Evolutionary conservation across 352 stramenopile species (phyloP).

Genomic region (Phytopythium boreale): DNA sequence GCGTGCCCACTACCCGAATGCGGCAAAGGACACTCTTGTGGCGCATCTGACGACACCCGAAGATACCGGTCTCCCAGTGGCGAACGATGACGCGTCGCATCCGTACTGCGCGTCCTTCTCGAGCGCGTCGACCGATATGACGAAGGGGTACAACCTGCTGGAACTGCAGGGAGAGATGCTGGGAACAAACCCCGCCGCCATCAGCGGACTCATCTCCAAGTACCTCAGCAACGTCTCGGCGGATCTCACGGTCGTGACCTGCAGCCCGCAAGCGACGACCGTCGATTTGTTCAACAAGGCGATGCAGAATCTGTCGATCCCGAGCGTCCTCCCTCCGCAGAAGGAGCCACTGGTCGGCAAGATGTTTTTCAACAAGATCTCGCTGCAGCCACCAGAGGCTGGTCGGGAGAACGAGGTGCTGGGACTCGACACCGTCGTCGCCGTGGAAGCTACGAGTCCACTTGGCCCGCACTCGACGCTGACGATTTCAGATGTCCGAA

Average conservation of each 20-base stretch:
- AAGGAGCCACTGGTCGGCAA: conserved; percentile 53
- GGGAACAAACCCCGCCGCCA: conserved; percentile 47
- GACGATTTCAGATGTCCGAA: conserved; percentile 51
- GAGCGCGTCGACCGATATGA: conserved; percentile 22
- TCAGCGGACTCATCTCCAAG: conserved; percentile 75
- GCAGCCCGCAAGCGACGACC: conserved; percentile 48
- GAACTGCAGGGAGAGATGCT: conserved; percentile 69
- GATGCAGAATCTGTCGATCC: conserved; percentile 71
- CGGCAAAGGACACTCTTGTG: conserved; percentile 37
- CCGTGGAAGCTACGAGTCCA: conserved; percentile 67
- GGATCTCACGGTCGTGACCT: conserved; percentile 59
- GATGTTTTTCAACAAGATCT: conserved; percentile 66
- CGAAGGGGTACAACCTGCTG: conserved; percentile 65
- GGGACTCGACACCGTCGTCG: conserved; percentile 43
- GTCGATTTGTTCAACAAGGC: conserved; percentile 69
- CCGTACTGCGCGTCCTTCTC: conserved; percentile 43
- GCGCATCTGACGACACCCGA: conserved; percentile 42
- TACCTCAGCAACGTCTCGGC: conserved; percentile 63
- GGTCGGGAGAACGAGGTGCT: conserved; percentile 44
- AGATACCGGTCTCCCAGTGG: conserved; percentile 40
- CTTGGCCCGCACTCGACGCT: conserved; percentile 57
- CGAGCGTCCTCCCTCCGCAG: conserved; percentile 52
- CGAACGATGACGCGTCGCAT: conserved; percentile 43
- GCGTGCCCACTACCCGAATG: conserved; percentile 48
- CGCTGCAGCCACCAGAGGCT: conserved; percentile 38